Conservation (phyloP, 352 stramenopile species). For the Globisporangium nunn region DNA sequence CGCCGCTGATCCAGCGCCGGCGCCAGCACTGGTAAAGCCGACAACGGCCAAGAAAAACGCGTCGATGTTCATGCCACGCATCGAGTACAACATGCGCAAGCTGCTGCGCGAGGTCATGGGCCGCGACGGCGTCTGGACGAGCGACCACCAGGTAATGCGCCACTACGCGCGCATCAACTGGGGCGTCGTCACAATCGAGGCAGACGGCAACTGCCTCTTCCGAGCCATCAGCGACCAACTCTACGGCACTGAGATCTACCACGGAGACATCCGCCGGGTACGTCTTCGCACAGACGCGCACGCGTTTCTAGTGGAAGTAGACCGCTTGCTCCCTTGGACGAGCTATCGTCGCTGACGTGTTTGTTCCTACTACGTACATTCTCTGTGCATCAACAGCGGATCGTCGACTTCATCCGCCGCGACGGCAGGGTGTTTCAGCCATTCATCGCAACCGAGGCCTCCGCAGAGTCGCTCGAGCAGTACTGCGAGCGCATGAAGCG, state of each 20-base stretch:
- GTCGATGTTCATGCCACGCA: slow-evolving; percentile 5
- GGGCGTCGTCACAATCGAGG: slow-evolving; percentile 18
- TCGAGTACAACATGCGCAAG: slow-evolving; percentile 16
- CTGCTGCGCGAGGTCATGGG: slow-evolving; percentile 15
- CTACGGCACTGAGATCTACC: slow-evolving; percentile 35
- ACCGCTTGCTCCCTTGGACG: too few relatives aligned
- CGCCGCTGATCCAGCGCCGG: background rate
- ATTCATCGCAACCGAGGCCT: slow-evolving; percentile 23
- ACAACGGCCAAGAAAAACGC: too few relatives aligned
- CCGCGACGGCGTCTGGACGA: slow-evolving; percentile 21
- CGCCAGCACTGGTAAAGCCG: too few relatives aligned
- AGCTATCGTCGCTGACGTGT: background rate
- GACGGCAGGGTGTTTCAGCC: slow-evolving; percentile 32
- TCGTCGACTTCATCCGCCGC: slow-evolving; percentile 37
- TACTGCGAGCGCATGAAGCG: slow-evolving; percentile 45
- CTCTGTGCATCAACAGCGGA: slow-evolving; percentile 5
- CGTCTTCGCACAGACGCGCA: background rate
- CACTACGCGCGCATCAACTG: slow-evolving; percentile 33
- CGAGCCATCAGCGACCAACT: slow-evolving; percentile 52
- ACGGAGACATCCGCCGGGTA: slow-evolving; percentile 30
- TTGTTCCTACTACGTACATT: background rate
- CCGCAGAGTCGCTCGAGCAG: slow-evolving; percentile 11
- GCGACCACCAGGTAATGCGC: slow-evolving; percentile 27
- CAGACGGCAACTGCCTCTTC: slow-evolving; percentile 54
- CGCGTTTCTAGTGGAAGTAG: background rate